Base-by-base conservation (phyloP, 2,329 filamentous ascomycete species). In the Alternaria conjuncta region DNA sequence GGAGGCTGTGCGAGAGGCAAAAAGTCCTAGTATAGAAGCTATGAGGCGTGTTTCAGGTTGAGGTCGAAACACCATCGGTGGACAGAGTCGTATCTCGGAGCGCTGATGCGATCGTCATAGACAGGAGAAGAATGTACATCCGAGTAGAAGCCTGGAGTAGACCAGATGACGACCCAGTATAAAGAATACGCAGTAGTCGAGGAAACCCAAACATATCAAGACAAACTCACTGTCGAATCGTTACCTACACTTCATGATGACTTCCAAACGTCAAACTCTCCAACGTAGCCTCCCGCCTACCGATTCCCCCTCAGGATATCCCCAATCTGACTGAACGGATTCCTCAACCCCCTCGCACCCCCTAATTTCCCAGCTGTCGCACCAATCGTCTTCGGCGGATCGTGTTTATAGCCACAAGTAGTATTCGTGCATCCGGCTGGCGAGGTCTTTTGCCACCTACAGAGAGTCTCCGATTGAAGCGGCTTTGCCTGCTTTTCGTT, bases 1-100 rank as follows among this genome's bases (percentile, higher is more conserved):
- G 82, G 64, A 23, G 12, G 20, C 21, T n/a, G 20, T 51, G 8
- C 12, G 6, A 6, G 18, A 32, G 49, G 49, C 26, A 7, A 32
- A 7, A 1, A 7, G n/a, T 51, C 13, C 12, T 32, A 21, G 2
- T n/a, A 23, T 36, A 8, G 3, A 5, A 12, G 6, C 4, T 2
- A 9, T 25, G 30, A 53, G 30, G 36, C 28, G 13, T 23, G 49
- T 53, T 53, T 53, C 30, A 41, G 20, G 4, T 21, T 18, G 49
- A 13, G 6, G 15, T 20, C 23, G 8, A 15, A 25, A 41, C 28
- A 15, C 4, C 2, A 9, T 46, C 2, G 21, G 13, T 15, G 43
- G 15, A 20, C 5, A 4, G 43, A 8, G 11, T 8, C 11, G 12
- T 41, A 11, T 32, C 15, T 36, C 2, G 9, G 2, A 49, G 45